Evolutionary conservation across 352 stramenopile species (phyloP).

Genomic region (Phytopythium vexans): DNA sequence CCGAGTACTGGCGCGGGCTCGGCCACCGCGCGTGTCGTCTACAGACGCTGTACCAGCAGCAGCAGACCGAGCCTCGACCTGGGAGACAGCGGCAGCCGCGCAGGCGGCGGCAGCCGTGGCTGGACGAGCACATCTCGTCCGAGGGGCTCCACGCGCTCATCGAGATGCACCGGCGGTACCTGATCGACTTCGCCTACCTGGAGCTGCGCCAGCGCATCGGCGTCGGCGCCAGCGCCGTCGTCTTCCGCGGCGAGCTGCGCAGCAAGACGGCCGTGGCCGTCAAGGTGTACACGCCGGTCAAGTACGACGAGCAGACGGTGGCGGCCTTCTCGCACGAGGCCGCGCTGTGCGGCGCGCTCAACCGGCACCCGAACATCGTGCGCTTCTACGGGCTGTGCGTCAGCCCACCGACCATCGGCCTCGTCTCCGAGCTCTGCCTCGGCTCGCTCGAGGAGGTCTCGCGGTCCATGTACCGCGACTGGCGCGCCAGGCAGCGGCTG

Average conservation of each 20-base stretch:
- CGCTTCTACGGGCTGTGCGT: constrained; percentile 30
- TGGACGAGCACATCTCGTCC: constrained; percentile 37
- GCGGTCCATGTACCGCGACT: constrained; percentile 2
- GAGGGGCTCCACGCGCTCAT: constrained; percentile 42
- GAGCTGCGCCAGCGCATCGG: constrained; percentile 34
- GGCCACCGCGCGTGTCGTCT: constrained; percentile 24
- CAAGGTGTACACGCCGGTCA: constrained; percentile 41
- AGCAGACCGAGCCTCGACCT: constrained; percentile 12
- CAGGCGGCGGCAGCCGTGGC: constrained; percentile 4
- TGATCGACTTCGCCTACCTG: constrained; percentile 52
- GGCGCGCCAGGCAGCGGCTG: background rate
- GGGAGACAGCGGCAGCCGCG: background rate
- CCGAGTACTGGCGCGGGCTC: constrained; percentile 47
- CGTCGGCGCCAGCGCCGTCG: constrained; percentile 19
- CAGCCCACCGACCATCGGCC: constrained; percentile 26
- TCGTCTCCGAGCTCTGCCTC: constrained; percentile 27
- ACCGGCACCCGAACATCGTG: constrained; percentile 28
- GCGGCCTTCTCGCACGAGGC: constrained; percentile 28
- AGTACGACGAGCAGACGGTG: constrained; percentile 27
- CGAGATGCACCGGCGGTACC: constrained; percentile 48
- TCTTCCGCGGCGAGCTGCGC: constrained; percentile 32
- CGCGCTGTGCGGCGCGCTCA: constrained; percentile 17
- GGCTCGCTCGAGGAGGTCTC: constrained; percentile 21
- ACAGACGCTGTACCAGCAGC: constrained; percentile 24
- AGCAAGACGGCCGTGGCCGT: constrained; percentile 32